phyloP scores from a whole-genome alignment of 495 filamentous ascomycete species.

The Aspergillus sclerotiicarbonarius region DNA sequence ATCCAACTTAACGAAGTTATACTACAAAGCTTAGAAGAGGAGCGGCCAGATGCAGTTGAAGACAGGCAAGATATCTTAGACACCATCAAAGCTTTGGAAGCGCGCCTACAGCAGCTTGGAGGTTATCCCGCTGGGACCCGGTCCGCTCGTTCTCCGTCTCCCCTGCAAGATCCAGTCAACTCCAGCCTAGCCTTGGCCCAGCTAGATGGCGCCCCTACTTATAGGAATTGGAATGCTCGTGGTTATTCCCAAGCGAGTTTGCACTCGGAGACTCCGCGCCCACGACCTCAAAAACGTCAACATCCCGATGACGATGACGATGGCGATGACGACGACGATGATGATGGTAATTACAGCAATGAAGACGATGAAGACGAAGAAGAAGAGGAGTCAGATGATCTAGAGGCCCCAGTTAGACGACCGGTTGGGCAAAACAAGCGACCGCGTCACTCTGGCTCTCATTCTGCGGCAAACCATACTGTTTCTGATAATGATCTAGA shows the following conservation, averaged over 20 bases:
- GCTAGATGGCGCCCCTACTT: slow-evolving; percentile 18
- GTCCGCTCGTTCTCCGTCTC: not conserved
- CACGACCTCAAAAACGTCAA: slow-evolving; percentile 14
- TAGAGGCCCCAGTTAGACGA: slow-evolving; percentile 13
- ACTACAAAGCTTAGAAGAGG: slow-evolving; percentile 37
- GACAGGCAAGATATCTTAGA: slow-evolving; percentile 26
- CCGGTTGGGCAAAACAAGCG: not conserved
- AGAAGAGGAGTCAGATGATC: slow-evolving; percentile 12
- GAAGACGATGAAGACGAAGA: slow-evolving; percentile 3
- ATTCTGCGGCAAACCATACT: not conserved
- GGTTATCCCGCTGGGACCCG: slow-evolving; percentile 8
- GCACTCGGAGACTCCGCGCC: not conserved
- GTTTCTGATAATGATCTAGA: slow-evolving; percentile 2
- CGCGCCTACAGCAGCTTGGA: slow-evolving; percentile 21
- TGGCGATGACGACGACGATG: slow-evolving; percentile 1
- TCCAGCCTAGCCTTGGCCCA: slow-evolving; percentile 5
- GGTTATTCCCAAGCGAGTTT: not conserved
- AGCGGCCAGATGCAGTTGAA: slow-evolving; percentile 21
- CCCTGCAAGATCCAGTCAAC: not conserved
- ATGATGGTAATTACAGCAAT: not conserved
- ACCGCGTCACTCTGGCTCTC: not conserved
- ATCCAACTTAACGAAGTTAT: slow-evolving; percentile 39
- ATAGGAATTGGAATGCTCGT: not conserved
- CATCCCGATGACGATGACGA: not conserved
- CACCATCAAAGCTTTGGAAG: slow-evolving; percentile 19